Conservation (phyloP, 805 yeast species). For the Wickerhamomyces rabaulensis region DNA sequence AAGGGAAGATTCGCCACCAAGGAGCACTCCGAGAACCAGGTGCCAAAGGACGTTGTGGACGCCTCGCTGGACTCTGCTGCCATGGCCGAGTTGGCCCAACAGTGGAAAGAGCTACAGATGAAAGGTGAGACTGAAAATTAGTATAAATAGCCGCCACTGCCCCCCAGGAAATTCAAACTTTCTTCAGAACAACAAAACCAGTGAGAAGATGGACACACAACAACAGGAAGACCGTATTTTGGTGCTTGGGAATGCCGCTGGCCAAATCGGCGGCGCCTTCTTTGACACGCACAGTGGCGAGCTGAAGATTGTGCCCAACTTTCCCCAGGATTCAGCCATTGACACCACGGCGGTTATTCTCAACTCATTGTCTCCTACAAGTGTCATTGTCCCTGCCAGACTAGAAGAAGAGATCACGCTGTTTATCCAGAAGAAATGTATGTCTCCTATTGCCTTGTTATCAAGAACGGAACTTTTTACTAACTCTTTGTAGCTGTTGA, state of each 20-base stretch:
- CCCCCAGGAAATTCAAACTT: neutral
- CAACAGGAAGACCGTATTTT: neutral
- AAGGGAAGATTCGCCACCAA: slow-evolving; percentile 72
- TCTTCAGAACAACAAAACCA: neutral
- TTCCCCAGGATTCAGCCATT: neutral
- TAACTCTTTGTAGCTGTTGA: neutral
- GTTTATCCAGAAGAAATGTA: neutral
- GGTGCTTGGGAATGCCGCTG: neutral
- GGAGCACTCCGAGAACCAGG: slow-evolving; percentile 86
- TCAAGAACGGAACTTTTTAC: neutral
- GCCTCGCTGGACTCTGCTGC: slow-evolving; percentile 67
- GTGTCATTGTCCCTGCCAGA: neutral
- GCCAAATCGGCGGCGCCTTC: neutral
- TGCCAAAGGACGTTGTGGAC: slow-evolving; percentile 86
- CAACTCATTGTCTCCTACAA: neutral
- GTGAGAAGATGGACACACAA: neutral
- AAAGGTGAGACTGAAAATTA: slow-evolving; percentile 11
- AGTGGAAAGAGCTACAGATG: slow-evolving; percentile 45
- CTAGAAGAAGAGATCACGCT: neutral
- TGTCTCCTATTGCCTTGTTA: neutral
- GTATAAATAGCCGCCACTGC: neutral
- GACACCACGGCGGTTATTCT: neutral
- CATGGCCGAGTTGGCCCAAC: slow-evolving; percentile 61
- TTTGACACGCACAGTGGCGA: neutral
- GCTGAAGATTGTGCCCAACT: neutral